A percentile compares a stretch with the other conserved stretches of the same genome.
Conservation (phyloP, 495 filamentous ascomycete genomes). For the Penicillium waksmanii region DNA sequence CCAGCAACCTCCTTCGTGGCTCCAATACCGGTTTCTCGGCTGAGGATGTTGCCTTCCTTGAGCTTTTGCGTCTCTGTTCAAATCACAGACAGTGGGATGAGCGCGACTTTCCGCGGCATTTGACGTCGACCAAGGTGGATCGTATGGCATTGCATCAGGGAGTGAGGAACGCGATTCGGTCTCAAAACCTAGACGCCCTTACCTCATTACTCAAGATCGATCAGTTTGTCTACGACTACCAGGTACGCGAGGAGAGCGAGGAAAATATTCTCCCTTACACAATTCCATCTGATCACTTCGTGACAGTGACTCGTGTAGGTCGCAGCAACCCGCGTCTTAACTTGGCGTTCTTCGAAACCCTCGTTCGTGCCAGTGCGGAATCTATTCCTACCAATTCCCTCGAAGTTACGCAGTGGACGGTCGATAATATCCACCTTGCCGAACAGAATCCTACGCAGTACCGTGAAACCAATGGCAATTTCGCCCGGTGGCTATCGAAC, state of each 20-base stretch:
- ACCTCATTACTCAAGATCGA: conserved; percentile 45
- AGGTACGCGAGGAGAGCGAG: conserved; percentile 1
- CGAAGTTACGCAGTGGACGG: conserved; percentile 41
- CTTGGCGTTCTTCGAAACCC: conserved; percentile 33
- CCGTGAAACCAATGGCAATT: conserved; percentile 15
- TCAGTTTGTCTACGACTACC: conserved; percentile 35
- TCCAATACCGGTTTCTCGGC: conserved; percentile 19
- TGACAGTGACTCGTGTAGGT: conserved; percentile 28
- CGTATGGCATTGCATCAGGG: conserved; percentile 40
- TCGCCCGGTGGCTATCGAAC: conserved; percentile 43
- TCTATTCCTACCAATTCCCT: conserved; percentile 39
- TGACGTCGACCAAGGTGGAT: conserved; percentile 18
- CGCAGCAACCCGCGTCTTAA: conserved; percentile 26
- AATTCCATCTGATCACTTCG: conserved; percentile 36
- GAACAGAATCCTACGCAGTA: conserved; percentile 1
- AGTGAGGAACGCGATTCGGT: conserved; percentile 36
- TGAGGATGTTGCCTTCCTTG: conserved; percentile 31
- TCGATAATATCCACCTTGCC: conserved; percentile 25
- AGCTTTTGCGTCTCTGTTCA: conserved; percentile 40
- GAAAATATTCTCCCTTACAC: conserved; percentile 19
- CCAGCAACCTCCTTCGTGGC: conserved; percentile 32
- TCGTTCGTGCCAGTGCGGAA: conserved; percentile 46
- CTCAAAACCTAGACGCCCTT: conserved; percentile 35
- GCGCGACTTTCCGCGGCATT: not conserved
- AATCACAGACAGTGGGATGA: conserved; percentile 13